These are phyloP conservation scores for Musa schizocarpa DNA, from an alignment of 176 grass and related monocot genomes.

Conservation along the genomic window DNA sequence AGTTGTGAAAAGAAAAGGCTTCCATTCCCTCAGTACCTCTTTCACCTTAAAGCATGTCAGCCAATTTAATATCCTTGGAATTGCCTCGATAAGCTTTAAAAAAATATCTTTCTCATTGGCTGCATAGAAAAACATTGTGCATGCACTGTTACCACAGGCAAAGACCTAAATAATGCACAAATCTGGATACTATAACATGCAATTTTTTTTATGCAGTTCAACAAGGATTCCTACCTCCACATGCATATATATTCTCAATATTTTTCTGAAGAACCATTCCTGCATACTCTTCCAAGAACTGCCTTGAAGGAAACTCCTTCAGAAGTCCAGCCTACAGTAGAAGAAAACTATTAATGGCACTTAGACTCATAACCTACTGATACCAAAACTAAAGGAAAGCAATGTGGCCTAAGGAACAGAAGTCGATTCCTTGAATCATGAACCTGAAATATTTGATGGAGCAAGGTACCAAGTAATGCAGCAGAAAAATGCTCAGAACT, in stretches of 20 bases:
- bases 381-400: slow-evolving; percentile 23
- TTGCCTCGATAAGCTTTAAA: slow-evolving; percentile 49
- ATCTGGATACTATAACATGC: not conserved
- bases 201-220: not conserved
- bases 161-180: not conserved
- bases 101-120: slow-evolving; percentile 48
- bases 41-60: slow-evolving; percentile 53
- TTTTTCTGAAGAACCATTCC: slow-evolving; percentile 71
- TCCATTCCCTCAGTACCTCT: slow-evolving; percentile 10
- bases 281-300: slow-evolving; percentile 70
- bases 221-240: slow-evolving; percentile 44
- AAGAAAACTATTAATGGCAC: slow-evolving; percentile 11
- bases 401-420: not conserved
- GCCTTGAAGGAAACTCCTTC: slow-evolving; percentile 46
- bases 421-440: slow-evolving; percentile 5
- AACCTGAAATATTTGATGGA: slow-evolving; percentile 99
- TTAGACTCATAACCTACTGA: not conserved
- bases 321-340: slow-evolving; percentile 60
- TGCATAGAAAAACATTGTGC: slow-evolving; percentile 30
- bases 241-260: slow-evolving; percentile 78
- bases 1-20: not conserved
- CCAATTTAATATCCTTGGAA: slow-evolving; percentile 82
- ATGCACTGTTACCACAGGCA: not conserved
- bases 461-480: slow-evolving; percentile 84
- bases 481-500: slow-evolving; percentile 58